Base-by-base conservation (phyloP, 768 basidiomycete species). In the Boletus sp. region DNA sequence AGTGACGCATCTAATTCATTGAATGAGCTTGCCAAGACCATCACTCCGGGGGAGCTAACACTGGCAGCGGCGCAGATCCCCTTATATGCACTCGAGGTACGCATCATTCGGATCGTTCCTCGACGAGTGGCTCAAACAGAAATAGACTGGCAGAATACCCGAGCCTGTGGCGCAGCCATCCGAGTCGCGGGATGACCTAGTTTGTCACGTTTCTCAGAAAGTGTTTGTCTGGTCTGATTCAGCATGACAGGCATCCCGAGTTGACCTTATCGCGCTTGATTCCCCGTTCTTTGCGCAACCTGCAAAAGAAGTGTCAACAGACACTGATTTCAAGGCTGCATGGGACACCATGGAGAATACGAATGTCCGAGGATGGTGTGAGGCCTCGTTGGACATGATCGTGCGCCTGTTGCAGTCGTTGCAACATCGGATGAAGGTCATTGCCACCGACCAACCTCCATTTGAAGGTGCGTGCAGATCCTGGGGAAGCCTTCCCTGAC, bases 221-320 rank as follows among this genome's bases (percentile, higher is more conserved):
- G 20, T 41, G 30, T 40, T 39, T 14, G 30, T 17, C 18, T 35
- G 33, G 15, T 51, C 61, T 73, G 44, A 72, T 53, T 37, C 20
- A 28, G 39, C n/a, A 36, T 14, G 52, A 32, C 42, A 80, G 78
- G 63, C 65, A 10, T 71, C 71, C 24, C 67, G 69, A 17, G 64
- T 70, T 18, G 87, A 92, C 72, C 80, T 92, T 47, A 91, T 92
- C 58, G 76, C 83, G 9, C 80, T 93, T 39, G 89, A 92, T 67
- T 83, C 86, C 2, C 87, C 89, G 3, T 86, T 86, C 72, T 73
- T 83, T 42, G 67, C 77, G 8, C 85, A 86, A 57, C 75, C 77
- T 24, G 39, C 62, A 24, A 68, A 66, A 30, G 56, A 57, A 36
- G 49, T 39, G 28, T 7, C 54, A n/a, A 37, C 30, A 1, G 67